These are phyloP conservation scores for Taphrina pruni DNA, from an alignment of 1,139 yeast species.

Conservation along the genomic window DNA sequence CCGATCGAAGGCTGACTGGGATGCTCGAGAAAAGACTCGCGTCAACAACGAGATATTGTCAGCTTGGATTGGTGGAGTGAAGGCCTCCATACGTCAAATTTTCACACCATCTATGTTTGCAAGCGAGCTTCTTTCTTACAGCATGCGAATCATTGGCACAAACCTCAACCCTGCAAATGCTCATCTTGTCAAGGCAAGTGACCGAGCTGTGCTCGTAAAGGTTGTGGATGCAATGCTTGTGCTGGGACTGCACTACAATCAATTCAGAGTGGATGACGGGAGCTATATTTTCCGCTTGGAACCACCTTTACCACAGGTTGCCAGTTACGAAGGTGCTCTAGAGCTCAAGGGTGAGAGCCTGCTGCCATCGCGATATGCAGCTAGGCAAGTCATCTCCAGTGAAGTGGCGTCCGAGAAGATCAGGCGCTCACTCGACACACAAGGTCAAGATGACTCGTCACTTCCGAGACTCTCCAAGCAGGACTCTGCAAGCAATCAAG, in stretches of 20 bases:
- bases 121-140: slow-evolving; percentile 51
- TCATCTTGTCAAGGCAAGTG: slow-evolving; percentile 46
- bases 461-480: slow-evolving; percentile 1
- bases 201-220: slow-evolving; percentile 44
- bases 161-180: slow-evolving; percentile 46
- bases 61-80: slow-evolving; percentile 46
- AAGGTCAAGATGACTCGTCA: slow-evolving; percentile 29
- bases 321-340: slow-evolving; percentile 21
- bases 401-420: slow-evolving; percentile 44
- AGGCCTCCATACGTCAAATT: slow-evolving; percentile 46
- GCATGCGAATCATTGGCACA: slow-evolving; percentile 49
- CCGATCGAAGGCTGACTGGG: slow-evolving; percentile 45
- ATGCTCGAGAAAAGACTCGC: slow-evolving; percentile 44
- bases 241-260: slow-evolving; percentile 48
- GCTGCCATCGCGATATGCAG: slow-evolving; percentile 46
- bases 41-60: slow-evolving; percentile 48
- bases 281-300: slow-evolving; percentile 50
- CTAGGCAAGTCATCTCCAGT: slow-evolving; percentile 48
- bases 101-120: slow-evolving; percentile 46
- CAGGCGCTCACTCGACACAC: slow-evolving; percentile 18
- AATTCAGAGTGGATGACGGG: slow-evolving; percentile 51
- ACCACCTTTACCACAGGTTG: slow-evolving; percentile 46
- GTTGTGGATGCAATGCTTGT: slow-evolving; percentile 49
- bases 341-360: slow-evolving; percentile 25
- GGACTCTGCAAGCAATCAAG: slow-evolving; percentile 7